These are phyloP conservation scores for Aegilops speltoides DNA, from an alignment of 176 grass and related monocot genomes.

Conservation along the genomic window DNA sequence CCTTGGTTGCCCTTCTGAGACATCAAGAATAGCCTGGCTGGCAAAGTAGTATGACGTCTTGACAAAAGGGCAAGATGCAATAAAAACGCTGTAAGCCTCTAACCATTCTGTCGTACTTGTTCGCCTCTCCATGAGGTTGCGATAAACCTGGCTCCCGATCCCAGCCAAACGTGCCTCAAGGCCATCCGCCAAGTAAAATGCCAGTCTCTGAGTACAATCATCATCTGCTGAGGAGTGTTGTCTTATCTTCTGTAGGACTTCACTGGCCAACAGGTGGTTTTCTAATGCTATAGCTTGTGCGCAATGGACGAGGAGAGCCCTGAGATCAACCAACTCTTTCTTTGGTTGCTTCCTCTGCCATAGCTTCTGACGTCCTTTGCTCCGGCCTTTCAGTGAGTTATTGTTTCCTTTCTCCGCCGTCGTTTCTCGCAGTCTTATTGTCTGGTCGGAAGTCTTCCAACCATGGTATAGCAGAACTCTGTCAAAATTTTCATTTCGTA, in stretches of 20 bases:
- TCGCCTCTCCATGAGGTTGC: conserved; percentile 35
- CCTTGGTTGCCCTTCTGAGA: conserved; percentile 21
- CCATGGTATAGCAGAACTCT: conserved; percentile 37
- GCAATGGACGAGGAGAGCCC: conserved; percentile 47
- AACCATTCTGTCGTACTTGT: conserved; percentile 28
- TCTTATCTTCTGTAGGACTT: conserved; percentile 54
- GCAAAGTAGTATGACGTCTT: conserved; percentile 42
- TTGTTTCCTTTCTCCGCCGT: conserved; percentile 32
- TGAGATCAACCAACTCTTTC: conserved; percentile 40
- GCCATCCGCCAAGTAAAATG: conserved; percentile 55
- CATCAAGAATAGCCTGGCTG: conserved; percentile 54
- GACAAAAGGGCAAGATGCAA: conserved; percentile 46
- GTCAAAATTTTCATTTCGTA: conserved; percentile 54
- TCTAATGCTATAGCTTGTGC: conserved; percentile 46
- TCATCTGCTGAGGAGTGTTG: conserved; percentile 38
- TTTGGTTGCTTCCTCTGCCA: conserved; percentile 25
- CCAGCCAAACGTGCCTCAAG: conserved; percentile 66
- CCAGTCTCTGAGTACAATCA: conserved; percentile 58
- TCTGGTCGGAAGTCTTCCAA: neutral
- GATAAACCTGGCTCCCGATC: conserved; percentile 43
- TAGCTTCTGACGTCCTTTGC: neutral
- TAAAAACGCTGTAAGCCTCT: conserved; percentile 37
- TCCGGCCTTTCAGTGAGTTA: conserved; percentile 3
- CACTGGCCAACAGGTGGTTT: conserved; percentile 28
- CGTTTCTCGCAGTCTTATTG: conserved; percentile 26